Evolutionary conservation across 2,329 filamentous ascomycete genomes (phyloP).

Genomic region (Sordariomycetes sp.): DNA sequence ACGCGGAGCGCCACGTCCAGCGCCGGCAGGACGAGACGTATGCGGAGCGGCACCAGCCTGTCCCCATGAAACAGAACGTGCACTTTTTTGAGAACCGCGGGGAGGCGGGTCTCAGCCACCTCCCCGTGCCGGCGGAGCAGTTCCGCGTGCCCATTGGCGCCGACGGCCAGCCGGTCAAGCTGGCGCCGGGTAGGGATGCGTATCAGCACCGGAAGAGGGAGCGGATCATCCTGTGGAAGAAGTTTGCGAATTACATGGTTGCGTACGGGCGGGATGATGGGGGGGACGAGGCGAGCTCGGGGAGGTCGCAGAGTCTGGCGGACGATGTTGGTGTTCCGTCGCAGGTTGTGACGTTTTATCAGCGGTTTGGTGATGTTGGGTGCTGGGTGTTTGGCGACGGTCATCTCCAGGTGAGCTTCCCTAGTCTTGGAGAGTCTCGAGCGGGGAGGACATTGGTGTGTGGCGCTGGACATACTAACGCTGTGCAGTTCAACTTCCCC

Average conservation of each 20-base stretch:
- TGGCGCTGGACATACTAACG: not conserved
- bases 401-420: constrained; percentile 50
- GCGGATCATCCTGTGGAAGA: constrained; percentile 56
- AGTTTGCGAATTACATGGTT: constrained; percentile 64
- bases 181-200: constrained; percentile 48
- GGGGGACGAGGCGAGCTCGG: constrained; percentile 28
- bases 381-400: constrained; percentile 75
- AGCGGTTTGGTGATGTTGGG: constrained; percentile 67
- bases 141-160: constrained; percentile 42
- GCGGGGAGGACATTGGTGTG: not conserved
- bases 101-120: constrained; percentile 46
- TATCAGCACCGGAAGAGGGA: constrained; percentile 54
- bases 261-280: constrained; percentile 61
- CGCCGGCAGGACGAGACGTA: constrained; percentile 44
- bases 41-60: constrained; percentile 42
- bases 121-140: constrained; percentile 50
- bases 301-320: constrained; percentile 20
- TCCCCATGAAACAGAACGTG: constrained; percentile 51
- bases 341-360: constrained; percentile 66
- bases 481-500: constrained; percentile 69
- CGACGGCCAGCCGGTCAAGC: constrained; percentile 46
- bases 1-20: constrained; percentile 58
- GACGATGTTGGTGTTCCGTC: constrained; percentile 15
- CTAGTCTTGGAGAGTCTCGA: not conserved
- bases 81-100: constrained; percentile 65